Base-by-base conservation (phyloP, 768 basidiomycete species). In the Mycena galericulata region DNA sequence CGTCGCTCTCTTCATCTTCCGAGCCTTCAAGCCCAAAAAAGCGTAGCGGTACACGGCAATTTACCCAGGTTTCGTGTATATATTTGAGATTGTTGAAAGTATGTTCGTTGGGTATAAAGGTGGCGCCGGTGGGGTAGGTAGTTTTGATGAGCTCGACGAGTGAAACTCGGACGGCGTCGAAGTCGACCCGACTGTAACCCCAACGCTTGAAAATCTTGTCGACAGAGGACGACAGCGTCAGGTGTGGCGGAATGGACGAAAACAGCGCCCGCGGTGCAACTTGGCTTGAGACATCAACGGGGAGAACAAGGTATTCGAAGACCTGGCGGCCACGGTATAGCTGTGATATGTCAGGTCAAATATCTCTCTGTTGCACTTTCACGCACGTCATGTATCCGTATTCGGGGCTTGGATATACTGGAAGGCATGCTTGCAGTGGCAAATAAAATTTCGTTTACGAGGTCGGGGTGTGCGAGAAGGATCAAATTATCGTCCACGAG, bases 291-390 rank as follows among this genome's bases (percentile, higher is more conserved):
- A 53, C 32, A 24, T 55, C 41, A 18, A 55, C 45, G 4, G 62
- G 54, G 26, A 64, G 62, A 14, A 64, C 36, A 9, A 55, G 41
- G 18, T 64, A 64, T 36, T 56, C 45, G 22, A 64, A 64, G 20
- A 43, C 43, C 7, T 26, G 27, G 40, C 30, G 12, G 30, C 54
- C 53, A 18, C 56, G 15, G 20, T 62, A 62, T 12, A 62, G 7
- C 60, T 62, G 24, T 5, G 26, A 26, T 24, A 38, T 9, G 27
- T 43, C 30, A 40, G 41, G 38, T 17, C 18, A 5, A 20, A 27
- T 14, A 47, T 34, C 22, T 15, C 12, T 4, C 2, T 24, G 0
- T 12, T 53, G 6, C 20, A 15, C 4, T 11, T 30, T 4, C 27
- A 54, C 54, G 32, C 30, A 64, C 62, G 17, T 64, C 38, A 38